phyloP scores from a whole-genome alignment of 176 grass and related monocot genomes.

The Triticum monococcum region DNA sequence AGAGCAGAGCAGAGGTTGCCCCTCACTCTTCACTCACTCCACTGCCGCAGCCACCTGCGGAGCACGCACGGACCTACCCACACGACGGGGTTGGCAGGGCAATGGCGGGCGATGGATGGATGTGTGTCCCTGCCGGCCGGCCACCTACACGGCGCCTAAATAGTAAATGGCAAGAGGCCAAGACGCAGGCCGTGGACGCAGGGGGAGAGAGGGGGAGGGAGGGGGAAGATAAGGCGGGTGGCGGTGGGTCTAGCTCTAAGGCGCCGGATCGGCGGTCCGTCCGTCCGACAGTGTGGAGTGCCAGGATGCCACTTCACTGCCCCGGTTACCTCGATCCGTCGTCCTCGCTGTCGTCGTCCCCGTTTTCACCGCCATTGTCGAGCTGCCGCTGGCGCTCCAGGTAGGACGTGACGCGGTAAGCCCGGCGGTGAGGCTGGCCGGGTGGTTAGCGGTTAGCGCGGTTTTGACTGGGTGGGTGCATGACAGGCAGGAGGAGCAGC shows the following conservation, averaged over 20 bases:
- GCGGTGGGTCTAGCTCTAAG: neutral
- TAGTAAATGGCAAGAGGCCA: constrained; percentile 34
- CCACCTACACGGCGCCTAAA: constrained; percentile 37
- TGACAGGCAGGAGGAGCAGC: neutral
- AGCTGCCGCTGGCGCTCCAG: neutral
- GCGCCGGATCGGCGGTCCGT: neutral
- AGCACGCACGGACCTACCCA: too few relatives aligned
- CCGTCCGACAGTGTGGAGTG: neutral
- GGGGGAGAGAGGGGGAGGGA: neutral
- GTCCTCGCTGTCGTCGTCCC: neutral
- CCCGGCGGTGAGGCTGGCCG: neutral
- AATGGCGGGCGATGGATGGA: neutral
- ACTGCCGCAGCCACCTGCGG: too few relatives aligned
- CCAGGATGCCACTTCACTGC: neutral
- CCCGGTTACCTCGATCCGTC: neutral
- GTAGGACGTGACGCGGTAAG: constrained; percentile 31
- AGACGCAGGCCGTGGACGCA: neutral
- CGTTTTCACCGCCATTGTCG: neutral
- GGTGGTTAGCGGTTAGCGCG: neutral
- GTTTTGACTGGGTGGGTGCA: neutral
- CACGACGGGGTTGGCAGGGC: neutral
- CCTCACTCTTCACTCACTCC: neutral
- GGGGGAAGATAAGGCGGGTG: neutral
- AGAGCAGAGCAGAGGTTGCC: neutral
- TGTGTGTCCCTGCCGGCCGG: neutral